A percentile compares a stretch with the other conserved stretches of the same genome.
phyloP scores from a whole-genome alignment of 768 basidiomycete genomes.

The Leucocoprinus birnbaumii region DNA sequence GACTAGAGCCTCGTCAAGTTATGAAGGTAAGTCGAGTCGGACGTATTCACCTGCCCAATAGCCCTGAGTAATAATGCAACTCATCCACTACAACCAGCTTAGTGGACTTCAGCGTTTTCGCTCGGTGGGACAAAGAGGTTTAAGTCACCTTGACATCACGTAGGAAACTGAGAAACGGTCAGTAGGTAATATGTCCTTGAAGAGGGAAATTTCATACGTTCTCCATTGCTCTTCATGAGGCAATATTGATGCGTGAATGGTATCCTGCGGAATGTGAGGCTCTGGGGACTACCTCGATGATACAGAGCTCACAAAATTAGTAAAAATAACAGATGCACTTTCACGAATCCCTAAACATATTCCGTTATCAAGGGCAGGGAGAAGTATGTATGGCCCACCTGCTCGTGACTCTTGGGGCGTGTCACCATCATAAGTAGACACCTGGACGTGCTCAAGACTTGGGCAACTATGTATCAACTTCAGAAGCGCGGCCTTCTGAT shows the following conservation, averaged over 20 bases:
- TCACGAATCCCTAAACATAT: slow-evolving; percentile 53
- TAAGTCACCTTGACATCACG: slow-evolving; percentile 56
- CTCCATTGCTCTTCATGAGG: slow-evolving; percentile 87
- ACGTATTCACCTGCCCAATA: slow-evolving; percentile 66
- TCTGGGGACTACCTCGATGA: not conserved
- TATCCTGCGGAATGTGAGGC: slow-evolving; percentile 53
- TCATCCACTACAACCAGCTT: slow-evolving; percentile 81
- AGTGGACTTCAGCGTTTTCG: too few species aligned
- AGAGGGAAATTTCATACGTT: slow-evolving; percentile 34
- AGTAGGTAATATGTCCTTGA: slow-evolving; percentile 9
- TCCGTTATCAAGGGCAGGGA: not conserved
- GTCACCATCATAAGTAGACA: slow-evolving; percentile 87
- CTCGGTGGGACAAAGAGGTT: not conserved
- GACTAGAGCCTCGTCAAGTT: slow-evolving; percentile 37
- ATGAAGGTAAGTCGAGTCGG: not conserved
- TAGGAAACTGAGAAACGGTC: slow-evolving; percentile 51
- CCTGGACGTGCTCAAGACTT: slow-evolving; percentile 59
- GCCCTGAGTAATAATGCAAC: slow-evolving; percentile 80
- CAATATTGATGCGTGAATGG: slow-evolving; percentile 79
- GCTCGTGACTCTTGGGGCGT: slow-evolving; percentile 68
- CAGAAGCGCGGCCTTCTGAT: slow-evolving; percentile 71
- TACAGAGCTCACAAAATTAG: slow-evolving; percentile 70
- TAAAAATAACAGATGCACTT: slow-evolving; percentile 77
- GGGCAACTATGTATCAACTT: slow-evolving; percentile 60
- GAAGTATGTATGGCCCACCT: slow-evolving; percentile 32